Percentiles rank a stretch among this genome's conserved stretches.
These are phyloP conservation scores for Prunus armeniaca DNA, from an alignment of 306 rosid genomes.

Conservation along the genomic window DNA sequence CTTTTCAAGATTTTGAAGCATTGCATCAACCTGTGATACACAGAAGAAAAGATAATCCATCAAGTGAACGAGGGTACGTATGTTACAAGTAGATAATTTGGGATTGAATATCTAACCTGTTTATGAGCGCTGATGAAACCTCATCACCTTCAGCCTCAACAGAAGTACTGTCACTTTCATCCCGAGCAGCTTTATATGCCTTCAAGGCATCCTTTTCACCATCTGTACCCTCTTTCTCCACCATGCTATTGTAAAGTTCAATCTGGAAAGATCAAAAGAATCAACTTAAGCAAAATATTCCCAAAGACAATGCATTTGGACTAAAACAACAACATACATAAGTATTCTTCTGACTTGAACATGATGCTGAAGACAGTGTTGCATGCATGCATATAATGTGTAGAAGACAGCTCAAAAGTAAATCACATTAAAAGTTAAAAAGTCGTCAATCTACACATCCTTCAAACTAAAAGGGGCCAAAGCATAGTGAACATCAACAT, in stretches of 20 bases:
- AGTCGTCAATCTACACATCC: not conserved
- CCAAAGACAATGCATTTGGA: not conserved
- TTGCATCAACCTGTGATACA: conserved; percentile 73
- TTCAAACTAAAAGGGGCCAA: conserved; percentile 5
- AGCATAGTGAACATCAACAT: not conserved
- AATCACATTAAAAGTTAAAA: not conserved
- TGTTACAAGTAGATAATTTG: not conserved
- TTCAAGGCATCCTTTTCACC: conserved; percentile 65
- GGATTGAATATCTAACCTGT: conserved; percentile 44
- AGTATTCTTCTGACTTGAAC: not conserved
- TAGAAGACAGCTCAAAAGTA: not conserved
- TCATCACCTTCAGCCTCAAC: conserved; percentile 51
- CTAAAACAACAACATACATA: not conserved
- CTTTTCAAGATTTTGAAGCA: conserved; percentile 96
- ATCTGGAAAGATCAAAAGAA: conserved; percentile 50
- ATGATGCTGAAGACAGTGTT: not conserved
- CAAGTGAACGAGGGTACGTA: not conserved
- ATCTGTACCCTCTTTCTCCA: conserved; percentile 63
- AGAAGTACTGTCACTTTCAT: conserved; percentile 46
- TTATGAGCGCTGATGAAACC: conserved; percentile 84
- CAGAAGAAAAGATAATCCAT: not conserved
- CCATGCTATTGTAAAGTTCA: conserved; percentile 88
- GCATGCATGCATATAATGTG: not conserved
- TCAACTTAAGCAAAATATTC: conserved; percentile 1
- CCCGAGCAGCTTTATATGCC: conserved; percentile 93